These are phyloP conservation scores for Akanthomyces muscarius DNA, from an alignment of 2,329 filamentous ascomycete species.

Conservation along the genomic window DNA sequence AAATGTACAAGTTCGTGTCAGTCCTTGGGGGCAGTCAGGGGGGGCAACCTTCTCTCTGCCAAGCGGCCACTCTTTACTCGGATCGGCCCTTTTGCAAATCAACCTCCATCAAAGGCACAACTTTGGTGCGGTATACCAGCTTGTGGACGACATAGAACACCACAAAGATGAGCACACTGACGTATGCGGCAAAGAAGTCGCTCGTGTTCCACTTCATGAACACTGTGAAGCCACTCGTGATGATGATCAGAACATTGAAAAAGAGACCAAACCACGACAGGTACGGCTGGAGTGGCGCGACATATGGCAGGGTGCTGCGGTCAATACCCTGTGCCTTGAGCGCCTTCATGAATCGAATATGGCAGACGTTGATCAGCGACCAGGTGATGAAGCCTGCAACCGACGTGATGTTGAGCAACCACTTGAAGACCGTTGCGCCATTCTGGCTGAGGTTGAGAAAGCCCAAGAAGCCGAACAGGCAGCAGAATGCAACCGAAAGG, in stretches of 20 bases:
- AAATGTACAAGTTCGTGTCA: slow-evolving; percentile 5
- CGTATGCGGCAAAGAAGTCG: slow-evolving; percentile 61
- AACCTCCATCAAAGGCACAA: slow-evolving; percentile 34
- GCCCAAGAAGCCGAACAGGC: slow-evolving; percentile 58
- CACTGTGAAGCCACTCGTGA: slow-evolving; percentile 66
- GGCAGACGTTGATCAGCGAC: slow-evolving; percentile 61
- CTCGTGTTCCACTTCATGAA: slow-evolving; percentile 61
- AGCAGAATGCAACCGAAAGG: slow-evolving; percentile 49
- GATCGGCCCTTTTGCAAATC: slow-evolving; percentile 30
- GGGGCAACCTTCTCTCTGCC: background rate
- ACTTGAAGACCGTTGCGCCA: slow-evolving; percentile 62
- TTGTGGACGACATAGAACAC: slow-evolving; percentile 61
- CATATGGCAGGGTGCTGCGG: slow-evolving; percentile 56
- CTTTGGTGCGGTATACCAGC: slow-evolving; percentile 38
- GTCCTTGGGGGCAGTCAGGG: too few species aligned
- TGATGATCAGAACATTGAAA: slow-evolving; percentile 59
- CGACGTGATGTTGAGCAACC: slow-evolving; percentile 67
- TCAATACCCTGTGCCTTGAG: slow-evolving; percentile 53
- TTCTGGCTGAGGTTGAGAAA: slow-evolving; percentile 62
- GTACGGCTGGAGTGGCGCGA: slow-evolving; percentile 59
- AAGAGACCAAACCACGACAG: slow-evolving; percentile 63
- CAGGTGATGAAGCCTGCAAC: slow-evolving; percentile 68
- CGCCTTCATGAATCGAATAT: slow-evolving; percentile 62
- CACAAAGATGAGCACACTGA: slow-evolving; percentile 61
- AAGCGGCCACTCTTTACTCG: slow-evolving; percentile 4